phyloP scores from a whole-genome alignment of 495 filamentous ascomycete species.

The Xylaria acuta region DNA sequence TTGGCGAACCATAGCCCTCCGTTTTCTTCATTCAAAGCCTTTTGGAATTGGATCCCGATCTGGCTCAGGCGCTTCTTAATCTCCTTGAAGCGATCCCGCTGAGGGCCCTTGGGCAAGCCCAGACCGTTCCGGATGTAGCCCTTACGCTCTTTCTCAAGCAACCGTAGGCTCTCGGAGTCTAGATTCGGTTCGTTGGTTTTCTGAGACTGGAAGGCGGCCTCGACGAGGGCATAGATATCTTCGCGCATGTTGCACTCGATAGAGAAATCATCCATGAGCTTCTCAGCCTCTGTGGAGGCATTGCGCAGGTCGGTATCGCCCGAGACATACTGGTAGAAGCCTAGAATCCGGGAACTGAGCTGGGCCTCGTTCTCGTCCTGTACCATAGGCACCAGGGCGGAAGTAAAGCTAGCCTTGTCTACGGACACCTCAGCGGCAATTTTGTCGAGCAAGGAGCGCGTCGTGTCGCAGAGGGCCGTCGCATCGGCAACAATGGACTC shows the following conservation, averaged over 20 bases:
- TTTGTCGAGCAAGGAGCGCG: conserved; percentile 73
- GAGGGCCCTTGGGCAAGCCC: conserved; percentile 56
- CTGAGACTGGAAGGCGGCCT: conserved; percentile 56
- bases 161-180: conserved; percentile 56
- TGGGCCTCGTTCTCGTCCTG: conserved; percentile 70
- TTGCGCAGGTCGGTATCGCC: conserved; percentile 70
- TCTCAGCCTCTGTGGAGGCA: conserved; percentile 65
- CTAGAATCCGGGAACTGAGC: conserved; percentile 66
- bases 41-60: conserved; percentile 63
- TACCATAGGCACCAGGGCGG: conserved; percentile 67
- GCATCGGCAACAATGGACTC: conserved; percentile 77
- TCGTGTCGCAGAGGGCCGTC: conserved; percentile 71
- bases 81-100: conserved; percentile 68
- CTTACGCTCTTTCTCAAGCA: conserved; percentile 66
- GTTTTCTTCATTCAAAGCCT: conserved; percentile 68
- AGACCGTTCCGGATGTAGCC: conserved; percentile 64
- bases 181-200: conserved; percentile 50
- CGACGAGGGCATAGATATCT: conserved; percentile 65
- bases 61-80: conserved; percentile 67
- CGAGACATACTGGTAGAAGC: conserved; percentile 84
- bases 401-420: conserved; percentile 67
- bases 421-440: conserved; percentile 72
- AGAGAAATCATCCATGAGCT: conserved; percentile 63
- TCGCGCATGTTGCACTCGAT: conserved; percentile 68
- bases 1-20: conserved; percentile 65